Base-by-base conservation (phyloP, 2,329 filamentous ascomycete species). In the Phialocephala sp. region DNA sequence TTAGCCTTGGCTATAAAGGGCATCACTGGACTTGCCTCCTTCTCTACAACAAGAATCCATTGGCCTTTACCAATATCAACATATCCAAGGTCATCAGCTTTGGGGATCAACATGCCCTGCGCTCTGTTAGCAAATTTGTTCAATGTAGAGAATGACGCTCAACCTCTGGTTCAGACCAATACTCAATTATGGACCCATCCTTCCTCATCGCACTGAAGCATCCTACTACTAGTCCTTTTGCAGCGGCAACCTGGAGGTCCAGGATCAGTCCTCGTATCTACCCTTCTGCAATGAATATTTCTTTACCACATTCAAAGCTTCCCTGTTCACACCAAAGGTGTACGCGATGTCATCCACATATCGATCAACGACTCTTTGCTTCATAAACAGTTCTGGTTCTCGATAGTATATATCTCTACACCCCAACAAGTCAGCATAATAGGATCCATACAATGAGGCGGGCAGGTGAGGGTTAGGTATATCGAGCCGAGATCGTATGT, bases 381-480 rank as follows among this genome's bases (percentile, higher is more conserved):
- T 88, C 22, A 83, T 82, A 73, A 95, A 96, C 0, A 96, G 80
- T 11, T 87, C 84, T 4, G 89, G 87, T 70, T 93, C 85, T 71
- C 91, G 87, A 74, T 96, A 96, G 76, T 89, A 96, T 4, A 96
- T 88, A 72, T 92, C 91, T 67, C 92, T 94, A 62, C 1, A 54
- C 32, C 54, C 5, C 24, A 45, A 14, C 20, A 45, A 35, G 47
- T 60, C 39, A 62, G 55, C n/a, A 60, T 24, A 20, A 43, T 15
- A 20, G 11, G 11, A n/a, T n/a, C n/a, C n/a, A n/a, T 22, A 32
- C 14, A 15, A 41, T 32, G 57, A 15, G 8, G 27, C 22, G 55
- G 43, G 14, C 57, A 59, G 55, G 20, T 59, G 35, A 27, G 57
- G 71, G 52, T 22, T n/a, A 20, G 45, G 45, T 50, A 50, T 50